A percentile compares a stretch with the other conserved stretches of the same genome.
Conservation (phyloP, 768 basidiomycete species). For the Suillus weaverae region DNA sequence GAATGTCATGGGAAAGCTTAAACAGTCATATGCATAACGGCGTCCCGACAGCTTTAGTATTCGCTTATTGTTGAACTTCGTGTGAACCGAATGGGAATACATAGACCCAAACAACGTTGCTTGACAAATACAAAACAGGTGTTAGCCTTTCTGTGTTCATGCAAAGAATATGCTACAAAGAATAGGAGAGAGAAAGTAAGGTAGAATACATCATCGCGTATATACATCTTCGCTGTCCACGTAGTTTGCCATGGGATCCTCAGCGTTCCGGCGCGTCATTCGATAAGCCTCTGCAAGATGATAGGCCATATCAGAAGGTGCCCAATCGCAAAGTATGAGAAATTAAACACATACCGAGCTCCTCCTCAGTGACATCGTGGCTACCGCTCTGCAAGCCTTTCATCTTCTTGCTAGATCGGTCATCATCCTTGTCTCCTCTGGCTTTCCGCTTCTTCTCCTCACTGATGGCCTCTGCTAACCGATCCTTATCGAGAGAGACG, state of each 20-base stretch:
- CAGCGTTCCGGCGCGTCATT: constrained; percentile 64
- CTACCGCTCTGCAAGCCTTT: constrained; percentile 48
- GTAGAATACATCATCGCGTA: constrained; percentile 9
- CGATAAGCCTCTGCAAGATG: constrained; percentile 81
- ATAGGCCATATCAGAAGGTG: constrained; percentile 11
- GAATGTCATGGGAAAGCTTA: constrained; percentile 37
- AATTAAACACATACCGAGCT: constrained; percentile 57
- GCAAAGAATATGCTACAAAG: constrained; percentile 5
- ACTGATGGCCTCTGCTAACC: constrained; percentile 65
- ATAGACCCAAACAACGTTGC: constrained; percentile 3
- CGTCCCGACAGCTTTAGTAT: constrained; percentile 13
- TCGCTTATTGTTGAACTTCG: constrained; percentile 22
- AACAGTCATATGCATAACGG: constrained; percentile 13
- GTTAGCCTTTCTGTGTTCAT: neutral
- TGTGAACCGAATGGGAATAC: constrained; percentile 15
- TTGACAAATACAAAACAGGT: constrained; percentile 3
- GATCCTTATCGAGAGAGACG: constrained; percentile 68
- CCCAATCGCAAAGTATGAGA: neutral
- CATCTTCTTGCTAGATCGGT: constrained; percentile 62
- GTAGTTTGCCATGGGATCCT: constrained; percentile 95
- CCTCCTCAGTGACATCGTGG: constrained; percentile 88
- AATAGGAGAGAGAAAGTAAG: neutral
- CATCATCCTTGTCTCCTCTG: constrained; percentile 52
- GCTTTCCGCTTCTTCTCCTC: constrained; percentile 83
- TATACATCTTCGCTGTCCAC: constrained; percentile 53